These are phyloP conservation scores for Schizophyllum commune DNA, from an alignment of 1,284 basidiomycete genomes.

Conservation along the genomic window DNA sequence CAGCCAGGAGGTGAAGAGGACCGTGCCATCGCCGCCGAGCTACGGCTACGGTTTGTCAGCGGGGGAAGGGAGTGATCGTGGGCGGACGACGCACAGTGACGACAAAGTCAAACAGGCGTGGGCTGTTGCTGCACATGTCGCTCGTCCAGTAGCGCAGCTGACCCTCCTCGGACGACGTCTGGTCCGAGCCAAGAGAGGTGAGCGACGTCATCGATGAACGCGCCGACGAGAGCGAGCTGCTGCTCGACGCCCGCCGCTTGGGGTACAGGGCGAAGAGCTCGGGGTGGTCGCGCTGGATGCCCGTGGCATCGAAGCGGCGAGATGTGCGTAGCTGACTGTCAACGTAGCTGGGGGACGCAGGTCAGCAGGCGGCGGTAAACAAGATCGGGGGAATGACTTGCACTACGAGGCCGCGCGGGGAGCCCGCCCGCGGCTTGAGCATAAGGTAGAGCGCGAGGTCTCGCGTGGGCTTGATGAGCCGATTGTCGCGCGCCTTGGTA, in stretches of 20 bases:
- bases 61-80: too few species aligned
- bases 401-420: constrained; percentile 71
- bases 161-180: constrained; percentile 58
- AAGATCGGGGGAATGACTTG: constrained; percentile 23
- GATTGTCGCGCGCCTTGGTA: constrained; percentile 97
- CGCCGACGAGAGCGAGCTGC: constrained; percentile 41
- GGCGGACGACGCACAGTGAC: constrained; percentile 65
- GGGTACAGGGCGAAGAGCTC: constrained; percentile 81
- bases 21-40: constrained; percentile 96
- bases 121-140: constrained; percentile 88
- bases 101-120: constrained; percentile 97
- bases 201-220: not conserved
- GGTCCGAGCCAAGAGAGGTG: constrained; percentile 19
- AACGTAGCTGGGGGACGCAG: constrained; percentile 63
- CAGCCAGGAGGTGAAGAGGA: constrained; percentile 98
- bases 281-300: constrained; percentile 82
- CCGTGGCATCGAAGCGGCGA: constrained; percentile 90
- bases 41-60: too few species aligned
- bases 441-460: constrained; percentile 95
- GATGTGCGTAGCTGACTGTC: constrained; percentile 88
- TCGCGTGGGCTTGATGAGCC: constrained; percentile 90
- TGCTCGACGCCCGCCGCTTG: constrained; percentile 65
- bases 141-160: constrained; percentile 97
- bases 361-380: constrained; percentile 8
- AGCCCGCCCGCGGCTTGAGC: constrained; percentile 59